Percentiles rank a stretch among this genome's conserved stretches.
phyloP scores from a whole-genome alignment of 1,139 yeast genomes.

The Arxiozyma slooffiae region DNA sequence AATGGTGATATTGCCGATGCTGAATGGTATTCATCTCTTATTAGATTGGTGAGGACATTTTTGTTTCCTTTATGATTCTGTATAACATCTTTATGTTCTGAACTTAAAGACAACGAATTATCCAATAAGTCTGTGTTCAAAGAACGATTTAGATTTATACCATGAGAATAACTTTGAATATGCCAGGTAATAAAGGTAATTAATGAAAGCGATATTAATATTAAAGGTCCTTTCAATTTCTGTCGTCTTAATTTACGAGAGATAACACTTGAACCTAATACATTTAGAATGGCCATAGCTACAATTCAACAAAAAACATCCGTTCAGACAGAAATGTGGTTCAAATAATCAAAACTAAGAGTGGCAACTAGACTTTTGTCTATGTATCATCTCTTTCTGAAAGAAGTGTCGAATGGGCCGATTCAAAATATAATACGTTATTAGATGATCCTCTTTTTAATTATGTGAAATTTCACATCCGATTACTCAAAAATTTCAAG shows the following conservation, averaged over 20 bases:
- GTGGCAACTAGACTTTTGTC: neutral
- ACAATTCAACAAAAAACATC: neutral
- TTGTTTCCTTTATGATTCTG: neutral
- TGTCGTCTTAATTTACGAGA: neutral
- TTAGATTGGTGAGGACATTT: neutral
- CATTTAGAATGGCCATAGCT: neutral
- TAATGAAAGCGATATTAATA: neutral
- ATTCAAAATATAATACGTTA: too few relatives aligned
- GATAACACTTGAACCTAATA: neutral
- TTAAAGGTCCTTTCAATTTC: neutral
- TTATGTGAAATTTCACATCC: neutral
- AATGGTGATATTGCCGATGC: slow-evolving; percentile 3
- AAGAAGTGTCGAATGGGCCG: too few relatives aligned
- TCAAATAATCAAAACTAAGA: too few relatives aligned
- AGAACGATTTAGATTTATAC: neutral
- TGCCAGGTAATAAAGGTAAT: neutral
- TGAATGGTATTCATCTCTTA: neutral
- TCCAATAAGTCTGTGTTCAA: neutral
- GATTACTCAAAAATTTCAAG: neutral
- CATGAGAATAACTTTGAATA: neutral
- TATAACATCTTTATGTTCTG: neutral
- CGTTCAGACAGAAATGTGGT: neutral
- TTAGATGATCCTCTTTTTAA: too few relatives aligned
- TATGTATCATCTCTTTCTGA: too few relatives aligned
- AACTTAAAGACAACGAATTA: neutral